Base-by-base conservation (phyloP, 2,329 filamentous ascomycete species). In the Rhynchosporium graminicola region DNA sequence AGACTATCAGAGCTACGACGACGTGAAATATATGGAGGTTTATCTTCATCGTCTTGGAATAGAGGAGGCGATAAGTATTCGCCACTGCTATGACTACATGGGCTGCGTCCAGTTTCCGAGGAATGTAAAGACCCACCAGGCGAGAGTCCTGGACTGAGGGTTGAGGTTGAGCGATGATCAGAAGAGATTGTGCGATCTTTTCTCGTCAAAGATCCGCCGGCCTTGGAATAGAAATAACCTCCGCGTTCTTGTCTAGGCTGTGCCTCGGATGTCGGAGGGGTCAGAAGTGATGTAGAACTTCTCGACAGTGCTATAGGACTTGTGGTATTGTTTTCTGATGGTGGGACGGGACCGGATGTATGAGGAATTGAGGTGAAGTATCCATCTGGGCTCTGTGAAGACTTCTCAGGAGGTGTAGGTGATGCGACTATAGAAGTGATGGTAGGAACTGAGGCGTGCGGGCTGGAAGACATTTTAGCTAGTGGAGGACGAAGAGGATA, bases 11-110 rank as follows among this genome's bases (percentile, higher is more conserved):
- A 64, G 29, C 59, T 63, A 36, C 29, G 28, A 10, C 56, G 59
- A 20, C 62, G 63, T 20, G 67, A n/a, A 38, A 60, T 67, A 26
- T 70, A 67, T 13, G 69, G 69, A 45, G 64, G 61, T 9, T 63
- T 64, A 2, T 65, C 64, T 29, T 36, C 40, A 45, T 65, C 60
- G 2, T 26, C 15, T 29, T 56, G 56, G 13, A 55, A 42, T 9
- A n/a, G 46, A 29, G 63, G 62, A 8, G 66, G 63, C 3, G 65
- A 52, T 1, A 65, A 48, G n/a, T 43, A 61, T 5, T 64, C 57
- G 29, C 60, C 40, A 29, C 62, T 69, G 59, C 65, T 65, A 0
- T 59, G 28, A 43, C 65, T 69, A 43, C 61, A 68, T 29, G 47
- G 48, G 28, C 61, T 61, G 1, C 36, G 51, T 10, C 60, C 64